Evolutionary conservation across 768 basidiomycete species (phyloP).

Genomic region (Leccinum arenicola): DNA sequence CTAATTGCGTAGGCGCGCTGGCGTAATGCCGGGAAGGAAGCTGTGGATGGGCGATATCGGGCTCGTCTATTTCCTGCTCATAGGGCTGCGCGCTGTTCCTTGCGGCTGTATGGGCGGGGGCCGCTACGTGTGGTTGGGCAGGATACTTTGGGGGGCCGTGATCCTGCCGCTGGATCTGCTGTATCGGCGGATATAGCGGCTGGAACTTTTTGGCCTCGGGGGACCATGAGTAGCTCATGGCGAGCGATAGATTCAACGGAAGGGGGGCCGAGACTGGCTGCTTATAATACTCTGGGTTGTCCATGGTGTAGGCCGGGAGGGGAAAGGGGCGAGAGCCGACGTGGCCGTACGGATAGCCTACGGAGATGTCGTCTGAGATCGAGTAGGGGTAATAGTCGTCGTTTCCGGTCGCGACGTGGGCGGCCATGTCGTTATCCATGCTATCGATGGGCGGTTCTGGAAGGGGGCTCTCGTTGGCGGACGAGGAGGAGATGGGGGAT

Average conservation of each 20-base stretch:
- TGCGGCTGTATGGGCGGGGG: slow-evolving; percentile 12
- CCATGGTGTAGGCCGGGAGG: slow-evolving; percentile 21
- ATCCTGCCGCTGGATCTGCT: slow-evolving; percentile 27
- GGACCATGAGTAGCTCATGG: slow-evolving; percentile 34
- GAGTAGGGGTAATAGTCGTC: slow-evolving; percentile 32
- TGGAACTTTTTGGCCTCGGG: slow-evolving; percentile 34
- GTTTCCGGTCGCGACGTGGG: slow-evolving; percentile 23
- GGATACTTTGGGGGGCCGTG: slow-evolving; percentile 22
- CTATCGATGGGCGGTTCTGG: slow-evolving; percentile 36
- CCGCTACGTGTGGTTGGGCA: slow-evolving; percentile 11
- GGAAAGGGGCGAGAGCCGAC: slow-evolving; percentile 24
- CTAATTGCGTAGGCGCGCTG: slow-evolving; percentile 15
- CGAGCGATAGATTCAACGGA: slow-evolving; percentile 31
- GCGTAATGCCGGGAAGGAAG: slow-evolving; percentile 25
- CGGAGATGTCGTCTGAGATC: slow-evolving; percentile 21
- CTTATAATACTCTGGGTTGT: slow-evolving; percentile 29
- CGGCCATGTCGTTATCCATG: slow-evolving; percentile 28
- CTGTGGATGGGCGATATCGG: slow-evolving; percentile 24
- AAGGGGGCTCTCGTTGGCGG: slow-evolving; percentile 39
- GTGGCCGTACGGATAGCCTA: slow-evolving; percentile 25
- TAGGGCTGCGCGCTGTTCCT: slow-evolving; percentile 18
- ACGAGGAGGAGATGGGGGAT: slow-evolving; percentile 41
- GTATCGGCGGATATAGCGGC: slow-evolving; percentile 34
- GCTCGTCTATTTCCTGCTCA: slow-evolving; percentile 27
- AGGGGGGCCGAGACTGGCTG: slow-evolving; percentile 33